Percentiles rank a stretch among this genome's conserved stretches.
Conservation (phyloP, 1,284 basidiomycete genomes). For the Retiboletus flavoniger region DNA sequence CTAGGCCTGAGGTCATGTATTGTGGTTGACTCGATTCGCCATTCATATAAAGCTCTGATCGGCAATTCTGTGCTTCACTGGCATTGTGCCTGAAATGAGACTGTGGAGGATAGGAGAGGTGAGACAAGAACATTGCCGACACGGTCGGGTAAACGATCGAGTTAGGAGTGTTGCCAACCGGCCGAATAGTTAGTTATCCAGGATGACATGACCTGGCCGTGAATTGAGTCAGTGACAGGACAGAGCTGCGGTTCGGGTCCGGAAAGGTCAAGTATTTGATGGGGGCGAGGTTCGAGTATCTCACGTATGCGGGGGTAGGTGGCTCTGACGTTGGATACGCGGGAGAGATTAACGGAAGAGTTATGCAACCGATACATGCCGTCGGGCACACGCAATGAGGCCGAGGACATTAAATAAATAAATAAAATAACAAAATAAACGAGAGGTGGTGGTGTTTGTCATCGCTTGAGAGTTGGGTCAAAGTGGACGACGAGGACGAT, state of each 20-base stretch:
- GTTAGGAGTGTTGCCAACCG: neutral
- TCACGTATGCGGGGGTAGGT: neutral
- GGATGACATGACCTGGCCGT: neutral
- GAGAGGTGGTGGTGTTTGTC: slow-evolving; percentile 15
- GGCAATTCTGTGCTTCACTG: too few relatives aligned
- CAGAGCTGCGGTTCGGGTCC: neutral
- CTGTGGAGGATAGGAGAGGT: neutral
- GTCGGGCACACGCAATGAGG: slow-evolving; percentile 8
- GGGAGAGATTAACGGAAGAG: slow-evolving; percentile 1
- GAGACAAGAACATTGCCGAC: neutral
- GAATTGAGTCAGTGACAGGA: neutral
- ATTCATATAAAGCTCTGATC: neutral
- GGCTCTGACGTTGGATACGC: neutral
- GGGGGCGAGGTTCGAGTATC: neutral
- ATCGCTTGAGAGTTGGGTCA: neutral
- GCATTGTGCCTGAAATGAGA: neutral
- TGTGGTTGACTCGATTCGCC: too few relatives aligned
- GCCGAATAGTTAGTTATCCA: too few relatives aligned
- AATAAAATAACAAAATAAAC: slow-evolving; percentile 8
- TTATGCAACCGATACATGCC: slow-evolving; percentile 9
- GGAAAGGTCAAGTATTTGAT: neutral
- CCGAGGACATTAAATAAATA: slow-evolving; percentile 9
- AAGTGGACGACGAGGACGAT: neutral
- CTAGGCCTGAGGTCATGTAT: neutral
- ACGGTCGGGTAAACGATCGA: too few relatives aligned